Evolutionary conservation across 495 filamentous ascomycete species (phyloP).

Genomic region (Darksidea phi): DNA sequence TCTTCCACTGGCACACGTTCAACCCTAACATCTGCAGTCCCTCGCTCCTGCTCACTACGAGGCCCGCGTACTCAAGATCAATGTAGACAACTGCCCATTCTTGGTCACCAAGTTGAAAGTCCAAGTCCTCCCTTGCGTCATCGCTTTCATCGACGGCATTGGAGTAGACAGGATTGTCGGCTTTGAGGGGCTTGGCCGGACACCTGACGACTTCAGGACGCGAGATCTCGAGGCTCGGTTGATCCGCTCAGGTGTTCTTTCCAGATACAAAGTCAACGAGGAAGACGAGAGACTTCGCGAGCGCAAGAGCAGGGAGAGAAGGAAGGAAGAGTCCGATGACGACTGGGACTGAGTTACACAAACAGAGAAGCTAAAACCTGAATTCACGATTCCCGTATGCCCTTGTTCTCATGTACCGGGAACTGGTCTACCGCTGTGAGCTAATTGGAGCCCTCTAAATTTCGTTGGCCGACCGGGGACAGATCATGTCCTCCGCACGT

Average conservation of each 20-base stretch:
- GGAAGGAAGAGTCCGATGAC: constrained; percentile 44
- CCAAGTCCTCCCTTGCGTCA: constrained; percentile 70
- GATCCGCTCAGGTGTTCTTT: constrained; percentile 57
- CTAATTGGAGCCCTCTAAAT: no score
- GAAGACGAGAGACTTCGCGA: constrained; percentile 41
- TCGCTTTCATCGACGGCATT: constrained; percentile 69
- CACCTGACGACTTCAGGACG: constrained; percentile 60
- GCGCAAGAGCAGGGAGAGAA: constrained; percentile 39
- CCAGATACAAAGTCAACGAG: constrained; percentile 52
- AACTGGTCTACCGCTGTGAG: no score
- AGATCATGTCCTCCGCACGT: no score
- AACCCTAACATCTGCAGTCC: background rate
- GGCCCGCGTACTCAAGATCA: constrained; percentile 65
- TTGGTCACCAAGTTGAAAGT: constrained; percentile 69
- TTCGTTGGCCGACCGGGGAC: no score
- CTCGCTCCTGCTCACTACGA: constrained; percentile 57
- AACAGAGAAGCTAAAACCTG: no score
- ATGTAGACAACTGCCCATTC: constrained; percentile 72
- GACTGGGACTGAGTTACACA: constrained; percentile 67
- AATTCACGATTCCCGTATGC: no score
- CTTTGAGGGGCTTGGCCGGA: constrained; percentile 68
- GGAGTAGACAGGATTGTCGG: constrained; percentile 67
- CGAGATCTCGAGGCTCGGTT: constrained; percentile 63
- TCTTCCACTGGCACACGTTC: no score
- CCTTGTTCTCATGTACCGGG: no score